Percentiles rank a stretch among this genome's conserved stretches.
Evolutionary conservation across 176 grass and related monocot species (phyloP).

Genomic region (Cenchrus americanus): DNA sequence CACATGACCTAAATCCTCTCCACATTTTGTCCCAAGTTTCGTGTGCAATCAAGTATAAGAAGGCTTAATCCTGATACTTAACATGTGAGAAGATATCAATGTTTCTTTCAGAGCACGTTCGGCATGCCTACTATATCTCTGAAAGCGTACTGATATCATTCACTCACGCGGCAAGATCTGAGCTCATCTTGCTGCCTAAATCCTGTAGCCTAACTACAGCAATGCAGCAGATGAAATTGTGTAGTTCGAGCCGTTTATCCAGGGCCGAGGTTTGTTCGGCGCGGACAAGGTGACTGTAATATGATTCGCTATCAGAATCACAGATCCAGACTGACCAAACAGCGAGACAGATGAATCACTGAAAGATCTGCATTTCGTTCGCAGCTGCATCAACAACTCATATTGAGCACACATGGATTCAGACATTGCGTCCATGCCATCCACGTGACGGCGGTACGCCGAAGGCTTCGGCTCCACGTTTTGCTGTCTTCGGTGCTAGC

Average conservation of each 20-base stretch:
- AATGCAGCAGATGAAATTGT: neutral
- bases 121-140: neutral
- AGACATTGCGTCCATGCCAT: conserved; percentile 33
- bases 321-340: no score
- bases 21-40: conserved; percentile 1
- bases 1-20: conserved; percentile 20
- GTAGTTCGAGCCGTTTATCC: neutral
- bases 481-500: conserved; percentile 34
- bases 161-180: conserved; percentile 35
- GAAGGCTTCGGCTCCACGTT: conserved; percentile 28
- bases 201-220: neutral
- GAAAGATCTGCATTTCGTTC: neutral
- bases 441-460: conserved; percentile 24
- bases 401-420: conserved; percentile 1
- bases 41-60: neutral
- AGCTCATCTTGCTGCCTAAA: neutral
- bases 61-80: neutral
- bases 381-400: neutral
- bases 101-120: conserved; percentile 1
- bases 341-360: neutral
- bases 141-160: conserved; percentile 20
- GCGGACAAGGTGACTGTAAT: neutral
- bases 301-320: neutral
- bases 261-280: neutral
- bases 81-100: conserved; percentile 28